Percentiles rank a stretch among this genome's conserved stretches.
Evolutionary conservation across 345 rosid genomes (phyloP).

Genomic region (Aquilaria yunnanensis): DNA sequence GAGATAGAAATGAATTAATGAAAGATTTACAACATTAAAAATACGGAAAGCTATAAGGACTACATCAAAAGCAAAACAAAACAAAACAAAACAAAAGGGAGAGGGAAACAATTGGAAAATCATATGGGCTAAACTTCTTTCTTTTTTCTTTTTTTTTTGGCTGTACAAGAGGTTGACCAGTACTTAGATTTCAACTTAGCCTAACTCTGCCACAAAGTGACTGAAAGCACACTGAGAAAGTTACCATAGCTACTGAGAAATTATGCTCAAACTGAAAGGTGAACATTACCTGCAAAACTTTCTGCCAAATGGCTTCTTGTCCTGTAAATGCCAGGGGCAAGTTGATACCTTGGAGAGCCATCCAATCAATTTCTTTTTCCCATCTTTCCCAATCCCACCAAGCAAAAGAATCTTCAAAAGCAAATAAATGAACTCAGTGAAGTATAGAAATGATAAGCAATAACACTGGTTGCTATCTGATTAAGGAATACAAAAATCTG

Average conservation of each 20-base stretch:
- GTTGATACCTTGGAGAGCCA: conserved; percentile 76
- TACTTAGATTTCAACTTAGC: not conserved
- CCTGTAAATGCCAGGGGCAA: conserved; percentile 72
- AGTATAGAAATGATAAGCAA: not conserved
- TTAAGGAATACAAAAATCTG: conserved; percentile 1
- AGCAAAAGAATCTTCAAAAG: conserved; percentile 49
- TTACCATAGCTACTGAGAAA: not conserved
- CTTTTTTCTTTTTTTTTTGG: no score
- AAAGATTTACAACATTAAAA: no score
- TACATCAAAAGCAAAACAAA: no score
- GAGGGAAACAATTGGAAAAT: no score
- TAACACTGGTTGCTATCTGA: not conserved
- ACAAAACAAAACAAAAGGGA: no score
- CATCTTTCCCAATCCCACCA: conserved; percentile 86
- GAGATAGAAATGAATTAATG: conserved; percentile 1
- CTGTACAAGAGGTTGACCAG: no score
- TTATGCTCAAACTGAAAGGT: not conserved
- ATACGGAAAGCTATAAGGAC: no score
- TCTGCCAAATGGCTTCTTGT: conserved; percentile 69
- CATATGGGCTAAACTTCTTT: no score
- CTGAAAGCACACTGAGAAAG: conserved; percentile 4
- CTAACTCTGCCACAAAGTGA: not conserved
- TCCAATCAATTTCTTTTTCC: conserved; percentile 80
- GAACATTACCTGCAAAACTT: conserved; percentile 48
- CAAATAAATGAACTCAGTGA: not conserved